Conservation (phyloP, 495 filamentous ascomycete species). For the Aspergillus ostianus region DNA sequence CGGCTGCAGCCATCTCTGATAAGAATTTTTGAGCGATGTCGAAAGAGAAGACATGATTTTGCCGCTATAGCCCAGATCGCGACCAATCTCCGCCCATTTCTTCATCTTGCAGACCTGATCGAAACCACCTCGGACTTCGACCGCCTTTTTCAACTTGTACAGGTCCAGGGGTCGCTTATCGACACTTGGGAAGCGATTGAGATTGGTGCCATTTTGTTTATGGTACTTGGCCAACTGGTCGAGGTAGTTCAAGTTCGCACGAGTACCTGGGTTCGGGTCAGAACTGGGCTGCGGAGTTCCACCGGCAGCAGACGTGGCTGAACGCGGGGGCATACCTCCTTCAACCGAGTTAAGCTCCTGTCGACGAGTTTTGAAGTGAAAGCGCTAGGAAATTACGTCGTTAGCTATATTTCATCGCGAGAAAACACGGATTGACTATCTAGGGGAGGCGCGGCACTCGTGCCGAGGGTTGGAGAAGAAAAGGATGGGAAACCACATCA, state of each 20-base stretch:
- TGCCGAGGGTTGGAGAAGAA: conserved; percentile 1
- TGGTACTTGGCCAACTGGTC: conserved; percentile 96
- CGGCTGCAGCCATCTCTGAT: conserved; percentile 90
- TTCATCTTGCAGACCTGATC: conserved; percentile 95
- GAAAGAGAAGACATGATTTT: conserved; percentile 99
- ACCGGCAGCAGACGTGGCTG: conserved; percentile 34
- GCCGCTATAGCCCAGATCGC: conserved; percentile 95
- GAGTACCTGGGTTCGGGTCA: conserved; percentile 64
- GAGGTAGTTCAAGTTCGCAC: conserved; percentile 93
- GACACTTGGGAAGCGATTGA: conserved; percentile 92
- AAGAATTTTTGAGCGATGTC: conserved; percentile 97
- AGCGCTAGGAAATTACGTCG: conserved; percentile 56
- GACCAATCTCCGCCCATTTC: conserved; percentile 98
- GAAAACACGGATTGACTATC: not conserved
- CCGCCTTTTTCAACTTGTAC: conserved; percentile 94
- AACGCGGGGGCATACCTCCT: conserved; percentile 72
- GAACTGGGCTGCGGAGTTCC: conserved; percentile 37
- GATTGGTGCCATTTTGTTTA: conserved; percentile 90
- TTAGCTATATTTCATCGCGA: conserved; percentile 8
- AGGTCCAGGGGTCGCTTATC: conserved; percentile 97
- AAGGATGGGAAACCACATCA: not conserved
- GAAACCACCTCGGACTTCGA: conserved; percentile 90
- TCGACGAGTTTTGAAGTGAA: conserved; percentile 94
- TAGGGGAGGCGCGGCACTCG: not conserved
- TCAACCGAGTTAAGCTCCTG: conserved; percentile 98